Evolutionary conservation across 2,329 filamentous ascomycete species (phyloP).

Genomic region (Hymenoscyphus repandus): DNA sequence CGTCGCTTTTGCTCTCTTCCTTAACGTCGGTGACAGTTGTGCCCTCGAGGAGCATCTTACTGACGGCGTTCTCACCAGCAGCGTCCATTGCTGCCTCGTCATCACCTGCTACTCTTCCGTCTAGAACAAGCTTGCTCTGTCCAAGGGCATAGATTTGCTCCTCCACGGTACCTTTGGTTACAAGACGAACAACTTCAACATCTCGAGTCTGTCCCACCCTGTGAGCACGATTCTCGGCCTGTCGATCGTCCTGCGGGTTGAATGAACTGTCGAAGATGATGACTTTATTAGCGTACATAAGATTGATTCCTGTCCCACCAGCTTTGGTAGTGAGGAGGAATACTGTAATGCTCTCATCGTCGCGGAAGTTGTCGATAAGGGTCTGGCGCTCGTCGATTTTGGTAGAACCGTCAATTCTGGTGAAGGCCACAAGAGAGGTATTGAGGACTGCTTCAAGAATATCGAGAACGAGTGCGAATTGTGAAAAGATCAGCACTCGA

Average conservation of each 20-base stretch:
- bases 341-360: constrained; percentile 71
- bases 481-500: constrained; percentile 83
- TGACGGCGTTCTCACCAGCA: constrained; percentile 23
- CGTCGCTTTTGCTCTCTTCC: constrained; percentile 1
- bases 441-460: constrained; percentile 81
- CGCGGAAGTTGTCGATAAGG: constrained; percentile 81
- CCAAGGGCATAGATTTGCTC: constrained; percentile 90
- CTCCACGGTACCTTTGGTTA: constrained; percentile 79
- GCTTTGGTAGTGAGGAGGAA: constrained; percentile 92
- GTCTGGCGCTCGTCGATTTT: constrained; percentile 78
- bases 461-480: constrained; percentile 88
- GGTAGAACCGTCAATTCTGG: constrained; percentile 81
- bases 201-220: constrained; percentile 86
- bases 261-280: constrained; percentile 97
- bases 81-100: constrained; percentile 40
- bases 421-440: constrained; percentile 66
- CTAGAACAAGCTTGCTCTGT: constrained; percentile 86
- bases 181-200: constrained; percentile 83
- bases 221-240: constrained; percentile 95
- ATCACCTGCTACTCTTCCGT: constrained; percentile 64
- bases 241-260: constrained; percentile 97
- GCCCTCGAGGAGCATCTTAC: constrained; percentile 28
- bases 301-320: constrained; percentile 93
- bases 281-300: constrained; percentile 94
- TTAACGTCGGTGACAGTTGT: constrained; percentile 8